Base-by-base conservation (phyloP, 2,329 filamentous ascomycete species). In the Hymenoscyphus occultus region DNA sequence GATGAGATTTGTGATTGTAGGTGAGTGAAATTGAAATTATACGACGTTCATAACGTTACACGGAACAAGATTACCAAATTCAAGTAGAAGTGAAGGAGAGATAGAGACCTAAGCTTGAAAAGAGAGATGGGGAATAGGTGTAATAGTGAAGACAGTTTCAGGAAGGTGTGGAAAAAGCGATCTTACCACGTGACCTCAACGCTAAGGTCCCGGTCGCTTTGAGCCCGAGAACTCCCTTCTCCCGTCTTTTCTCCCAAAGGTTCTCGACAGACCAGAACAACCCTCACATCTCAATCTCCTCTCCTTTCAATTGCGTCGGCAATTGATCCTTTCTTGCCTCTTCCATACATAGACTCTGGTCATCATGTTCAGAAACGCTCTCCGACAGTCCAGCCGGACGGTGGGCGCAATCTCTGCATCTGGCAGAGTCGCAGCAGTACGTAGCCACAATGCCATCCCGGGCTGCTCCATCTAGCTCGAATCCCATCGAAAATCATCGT, bases 351-450 rank as follows among this genome's bases (percentile, higher is more conserved):
- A 82, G 75, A 80, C 76, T 80, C 80, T 81, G 84, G 78, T 80
- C 80, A 86, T 81, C 84, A 97, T 98, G 94, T 96, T 97, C 88
- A 92, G 94, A 85, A 96, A 91, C 89, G 93, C 94, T 86, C 87
- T 98, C 84, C 89, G 93, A 86, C 93, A 96, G 87, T 96, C 93
- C 82, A 90, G 90, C 85, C 93, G 93, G 86, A 90, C 91, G 82
- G 91, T 94, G 83, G 91, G 92, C 85, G 92, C 92, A 84, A 88
- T 96, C 84, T 92, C 92, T 90, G 91, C 92, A 79, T 86, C 90
- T 78, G 88, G 92, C 86, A 92, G 93, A 87, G 88, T 96, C 84
- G 90, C 90, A 82, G 90, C 89, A 84, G 95, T 98, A 93, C 90
- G 94, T 96, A 80, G 79, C 78, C 77, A 78, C 78, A 76, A 77